Base-by-base conservation (phyloP, 768 basidiomycete species). In the Tephrocybe sp. region DNA sequence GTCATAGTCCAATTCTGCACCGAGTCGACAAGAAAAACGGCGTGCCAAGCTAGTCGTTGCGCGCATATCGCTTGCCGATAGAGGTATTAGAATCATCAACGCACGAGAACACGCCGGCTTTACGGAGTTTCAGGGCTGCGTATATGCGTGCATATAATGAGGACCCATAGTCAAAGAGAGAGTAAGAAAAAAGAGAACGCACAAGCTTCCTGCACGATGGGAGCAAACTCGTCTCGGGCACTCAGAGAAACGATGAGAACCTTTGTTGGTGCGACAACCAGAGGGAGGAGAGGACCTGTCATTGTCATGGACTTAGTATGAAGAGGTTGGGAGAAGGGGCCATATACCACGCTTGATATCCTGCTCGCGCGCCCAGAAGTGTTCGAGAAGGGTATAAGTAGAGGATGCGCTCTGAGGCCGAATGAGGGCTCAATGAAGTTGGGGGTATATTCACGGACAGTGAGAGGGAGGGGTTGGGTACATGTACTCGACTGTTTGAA, bases 381-480 rank as follows among this genome's bases (percentile, higher is more conserved):
- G 97, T 68, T 99, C 97, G 31, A 99, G 83, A 45, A 98, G 77
- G 23, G 83, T 84, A 68, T 98, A n/a, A n/a, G n/a, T n/a, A 98
- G 40, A 98, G 75, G 61, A 98, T 97, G 48, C 96, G 92, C 47
- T n/a, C 96, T 95, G 58, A 98, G 83, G 53, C 97, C 96, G 70
- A 98, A 97, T 4, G 97, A 99, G 19, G 97, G 94, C 67, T 98
- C 96, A 67, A 98, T 96, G 68, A 99, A 96, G 69, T 98, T 98
- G 33, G 96, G 97, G 49, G 85, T 92, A 71, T 80, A 97, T 71
- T 98, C 94, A 57, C 96, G 91, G 58, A 92, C 94, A 96, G 64
- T 33, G 47, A 49, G 41, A 43, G 46, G 43, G 7, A n/a, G n/a
- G n/a, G n/a, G n/a, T n/a, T n/a, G n/a, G n/a, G 30, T 31, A 14